Evolutionary conservation across 495 filamentous ascomycete species (phyloP).

Genomic region (Penicillium bialowiezense): DNA sequence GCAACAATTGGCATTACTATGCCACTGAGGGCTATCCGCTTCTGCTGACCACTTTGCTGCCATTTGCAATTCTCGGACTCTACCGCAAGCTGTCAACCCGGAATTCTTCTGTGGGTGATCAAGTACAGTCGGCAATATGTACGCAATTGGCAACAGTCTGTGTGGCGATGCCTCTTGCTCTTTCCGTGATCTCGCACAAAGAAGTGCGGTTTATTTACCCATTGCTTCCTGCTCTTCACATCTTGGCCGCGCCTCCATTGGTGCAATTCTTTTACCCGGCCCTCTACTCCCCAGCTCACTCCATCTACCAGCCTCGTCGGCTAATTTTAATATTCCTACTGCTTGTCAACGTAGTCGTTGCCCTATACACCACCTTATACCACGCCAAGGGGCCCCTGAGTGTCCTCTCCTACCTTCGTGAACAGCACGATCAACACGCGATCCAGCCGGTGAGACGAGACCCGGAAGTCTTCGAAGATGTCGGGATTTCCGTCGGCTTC

Average conservation of each 20-base stretch:
- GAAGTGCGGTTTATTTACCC: slow-evolving; percentile 98
- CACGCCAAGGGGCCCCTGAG: slow-evolving; percentile 78
- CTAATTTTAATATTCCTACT: slow-evolving; percentile 57
- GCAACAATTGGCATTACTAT: slow-evolving; percentile 91
- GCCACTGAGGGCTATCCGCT: slow-evolving; percentile 85
- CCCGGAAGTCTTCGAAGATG: background rate
- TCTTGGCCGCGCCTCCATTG: slow-evolving; percentile 68
- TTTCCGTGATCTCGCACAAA: slow-evolving; percentile 89
- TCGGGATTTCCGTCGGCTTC: slow-evolving; percentile 70
- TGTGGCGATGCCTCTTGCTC: slow-evolving; percentile 54
- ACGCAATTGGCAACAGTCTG: slow-evolving; percentile 61
- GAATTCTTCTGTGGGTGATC: slow-evolving; percentile 22
- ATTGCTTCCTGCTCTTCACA: slow-evolving; percentile 78
- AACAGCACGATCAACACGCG: slow-evolving; percentile 58
- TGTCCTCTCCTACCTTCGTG: slow-evolving; percentile 70
- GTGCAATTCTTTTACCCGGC: slow-evolving; percentile 60
- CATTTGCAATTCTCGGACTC: slow-evolving; percentile 67
- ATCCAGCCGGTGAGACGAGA: slow-evolving; percentile 4
- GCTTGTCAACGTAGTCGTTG: slow-evolving; percentile 65
- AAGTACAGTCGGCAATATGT: slow-evolving; percentile 33
- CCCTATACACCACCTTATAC: slow-evolving; percentile 66
- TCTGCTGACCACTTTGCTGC: slow-evolving; percentile 78
- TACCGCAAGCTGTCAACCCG: slow-evolving; percentile 47
- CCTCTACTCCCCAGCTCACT: slow-evolving; percentile 26
- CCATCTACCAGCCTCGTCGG: slow-evolving; percentile 41